Conservation (phyloP, 2,329 filamentous ascomycete genomes). For the Zopfia rhizophila region DNA sequence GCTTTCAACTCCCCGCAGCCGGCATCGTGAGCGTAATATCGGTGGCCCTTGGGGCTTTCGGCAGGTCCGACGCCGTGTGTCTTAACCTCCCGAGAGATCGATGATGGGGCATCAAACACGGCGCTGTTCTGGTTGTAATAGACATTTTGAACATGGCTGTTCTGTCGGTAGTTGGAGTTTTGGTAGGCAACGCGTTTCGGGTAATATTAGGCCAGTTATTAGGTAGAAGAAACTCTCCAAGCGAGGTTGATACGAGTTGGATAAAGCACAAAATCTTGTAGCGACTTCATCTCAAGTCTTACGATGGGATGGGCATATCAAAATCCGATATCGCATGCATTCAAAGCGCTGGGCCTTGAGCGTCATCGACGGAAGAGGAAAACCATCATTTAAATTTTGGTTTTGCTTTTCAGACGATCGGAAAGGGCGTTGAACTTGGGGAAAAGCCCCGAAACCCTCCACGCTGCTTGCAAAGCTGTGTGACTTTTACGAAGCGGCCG, state of each 20-base stretch:
- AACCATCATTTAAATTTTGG: constrained; percentile 6
- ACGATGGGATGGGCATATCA: background rate
- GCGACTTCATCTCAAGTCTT: constrained; percentile 4
- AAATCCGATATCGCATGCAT: background rate
- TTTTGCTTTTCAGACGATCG: constrained; percentile 26
- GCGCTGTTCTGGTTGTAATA: constrained; percentile 5
- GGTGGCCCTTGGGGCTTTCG: constrained; percentile 18
- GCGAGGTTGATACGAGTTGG: constrained; percentile 8
- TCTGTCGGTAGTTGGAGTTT: constrained; percentile 26
- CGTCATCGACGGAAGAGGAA: constrained; percentile 19
- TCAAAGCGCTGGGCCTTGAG: background rate
- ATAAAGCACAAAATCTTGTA: background rate
- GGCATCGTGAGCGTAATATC: constrained; percentile 7
- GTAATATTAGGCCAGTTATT: constrained; percentile 12
- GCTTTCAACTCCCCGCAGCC: constrained; percentile 3
- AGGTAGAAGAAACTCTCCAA: constrained; percentile 9
- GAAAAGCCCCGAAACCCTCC: constrained; percentile 20
- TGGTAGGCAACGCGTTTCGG: constrained; percentile 15
- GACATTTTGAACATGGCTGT: constrained; percentile 10
- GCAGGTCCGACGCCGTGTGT: constrained; percentile 25
- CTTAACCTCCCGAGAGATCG: constrained; percentile 3
- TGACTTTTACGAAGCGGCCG: constrained; percentile 27
- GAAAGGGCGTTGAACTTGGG: constrained; percentile 20
- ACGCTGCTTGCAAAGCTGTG: constrained; percentile 27
- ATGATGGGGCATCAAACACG: too few relatives aligned